Base-by-base conservation (phyloP, 208 protist genomes). In the Trypanosoma rangeli region DNA sequence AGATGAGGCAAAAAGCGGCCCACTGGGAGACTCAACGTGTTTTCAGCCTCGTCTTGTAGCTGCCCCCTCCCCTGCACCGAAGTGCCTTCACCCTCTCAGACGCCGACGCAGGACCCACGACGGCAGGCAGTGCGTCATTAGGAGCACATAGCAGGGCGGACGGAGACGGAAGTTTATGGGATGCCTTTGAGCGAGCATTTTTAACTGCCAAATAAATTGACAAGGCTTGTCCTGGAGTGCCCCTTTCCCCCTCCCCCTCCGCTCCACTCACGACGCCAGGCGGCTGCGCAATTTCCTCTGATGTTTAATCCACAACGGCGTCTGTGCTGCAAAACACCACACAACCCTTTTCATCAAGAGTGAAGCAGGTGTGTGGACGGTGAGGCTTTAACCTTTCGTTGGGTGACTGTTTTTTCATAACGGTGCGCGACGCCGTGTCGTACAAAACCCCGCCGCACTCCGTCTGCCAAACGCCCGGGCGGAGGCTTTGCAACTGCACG, bases 21-120 rank as follows among this genome's bases (percentile, higher is more conserved):
- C 26, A 82, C 64, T 8, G 49, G 62, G 39, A 70, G 58, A 28
- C 35, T 48, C 55, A 84, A 68, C 20, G 83, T 63, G 8, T 81
- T 85, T 16, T 89, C 82, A n/a, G 80, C 83, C 52, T 88, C 79
- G 15, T 90, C 80, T 39, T 81, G 79, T 59, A 91, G 29, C 13
- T 71, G 58, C 10, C 69, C 31, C 39, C 70, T n/a, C n/a, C 80
- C 5, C 76, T 61, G 12, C 54, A 37, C 31, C 83, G 70, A 50
- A 93, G 42, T 26, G 48, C 53, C 39, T 50, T 62, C 18, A 65
- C 65, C 39, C 56, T 65, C 28, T 69, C 59, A 49, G 71, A 70
- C 24, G 28, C 63, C 10, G 71, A 58, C 3, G 28, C 57, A n/a
- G 33, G 56, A 31, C 50, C 26, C n/a, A 54, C 26, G 52, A 68